A percentile compares a stretch with the other conserved stretches of the same genome.
Evolutionary conservation across 2,329 filamentous ascomycete species (phyloP).

Genomic region (Microdochium bolleyi): DNA sequence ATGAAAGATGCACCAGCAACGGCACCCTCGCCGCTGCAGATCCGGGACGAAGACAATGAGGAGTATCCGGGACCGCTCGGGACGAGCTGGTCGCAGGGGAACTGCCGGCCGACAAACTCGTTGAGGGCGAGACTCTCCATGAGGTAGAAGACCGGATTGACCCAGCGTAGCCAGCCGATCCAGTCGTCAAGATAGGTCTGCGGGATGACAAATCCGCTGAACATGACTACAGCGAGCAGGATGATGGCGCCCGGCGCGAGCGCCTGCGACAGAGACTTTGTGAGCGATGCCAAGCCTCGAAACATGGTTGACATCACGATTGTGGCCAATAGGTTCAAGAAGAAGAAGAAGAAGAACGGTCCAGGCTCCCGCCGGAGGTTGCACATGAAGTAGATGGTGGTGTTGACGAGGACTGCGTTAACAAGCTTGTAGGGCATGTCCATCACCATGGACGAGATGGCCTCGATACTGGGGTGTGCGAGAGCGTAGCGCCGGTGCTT

Average conservation of each 20-base stretch:
- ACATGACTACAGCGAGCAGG: constrained; percentile 36
- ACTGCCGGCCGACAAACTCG: constrained; percentile 54
- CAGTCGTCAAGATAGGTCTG: constrained; percentile 44
- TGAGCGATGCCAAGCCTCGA: constrained; percentile 42
- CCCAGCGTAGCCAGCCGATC: constrained; percentile 57
- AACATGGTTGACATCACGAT: constrained; percentile 55
- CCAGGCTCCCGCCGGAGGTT: constrained; percentile 36
- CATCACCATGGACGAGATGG: constrained; percentile 43
- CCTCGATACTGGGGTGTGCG: constrained; percentile 47
- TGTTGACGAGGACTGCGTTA: constrained; percentile 48
- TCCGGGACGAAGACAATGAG: constrained; percentile 14
- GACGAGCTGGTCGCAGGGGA: constrained; percentile 43
- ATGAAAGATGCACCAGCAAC: too few relatives aligned
- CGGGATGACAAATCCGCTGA: constrained; percentile 56
- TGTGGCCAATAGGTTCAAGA: constrained; percentile 27
- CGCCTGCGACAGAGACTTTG: constrained; percentile 48
- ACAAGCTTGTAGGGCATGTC: constrained; percentile 48
- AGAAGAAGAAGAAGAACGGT: constrained; percentile 48
- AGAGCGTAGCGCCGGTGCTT: constrained; percentile 65
- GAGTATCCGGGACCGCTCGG: constrained; percentile 33
- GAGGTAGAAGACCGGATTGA: constrained; percentile 60
- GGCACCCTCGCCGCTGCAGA: too few relatives aligned
- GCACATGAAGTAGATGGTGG: constrained; percentile 59
- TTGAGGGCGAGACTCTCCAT: constrained; percentile 64
- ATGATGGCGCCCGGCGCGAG: constrained; percentile 32